Evolutionary conservation across 2,329 filamentous ascomycete genomes (phyloP).

Genomic region (Leptosphaerulina australis): DNA sequence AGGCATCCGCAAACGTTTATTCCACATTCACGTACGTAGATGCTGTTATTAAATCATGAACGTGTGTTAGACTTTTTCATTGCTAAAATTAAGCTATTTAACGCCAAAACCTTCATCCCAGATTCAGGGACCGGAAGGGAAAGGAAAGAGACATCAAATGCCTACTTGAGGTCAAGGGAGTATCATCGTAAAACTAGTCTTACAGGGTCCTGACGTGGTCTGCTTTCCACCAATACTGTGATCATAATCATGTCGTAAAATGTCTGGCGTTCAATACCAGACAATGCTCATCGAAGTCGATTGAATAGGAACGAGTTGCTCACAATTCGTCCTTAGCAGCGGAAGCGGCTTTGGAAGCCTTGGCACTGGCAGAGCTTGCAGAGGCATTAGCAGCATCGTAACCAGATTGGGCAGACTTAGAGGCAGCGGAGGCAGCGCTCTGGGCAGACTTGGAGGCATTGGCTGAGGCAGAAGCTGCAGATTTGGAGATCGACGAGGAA

Average conservation of each 20-base stretch:
- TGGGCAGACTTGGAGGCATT: slow-evolving; percentile 40
- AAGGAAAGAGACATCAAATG: slow-evolving; percentile 23
- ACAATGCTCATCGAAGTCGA: slow-evolving; percentile 22
- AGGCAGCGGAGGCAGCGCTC: slow-evolving; percentile 42
- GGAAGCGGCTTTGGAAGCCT: slow-evolving; percentile 31
- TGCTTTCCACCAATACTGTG: slow-evolving; percentile 27
- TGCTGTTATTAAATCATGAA: too few species aligned
- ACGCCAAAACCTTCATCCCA: slow-evolving; percentile 23
- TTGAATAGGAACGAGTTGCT: slow-evolving; percentile 9
- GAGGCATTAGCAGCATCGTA: slow-evolving; percentile 43
- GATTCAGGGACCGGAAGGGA: slow-evolving; percentile 17
- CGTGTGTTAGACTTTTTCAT: slow-evolving; percentile 24
- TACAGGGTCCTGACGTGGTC: slow-evolving; percentile 28
- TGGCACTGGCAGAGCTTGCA: slow-evolving; percentile 26
- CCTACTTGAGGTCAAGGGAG: slow-evolving; percentile 28
- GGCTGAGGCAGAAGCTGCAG: slow-evolving; percentile 41
- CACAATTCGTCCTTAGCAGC: slow-evolving; percentile 55
- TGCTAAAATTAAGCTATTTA: slow-evolving; percentile 31
- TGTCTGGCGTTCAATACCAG: slow-evolving; percentile 19
- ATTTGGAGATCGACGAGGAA: slow-evolving; percentile 44
- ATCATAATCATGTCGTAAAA: slow-evolving; percentile 34
- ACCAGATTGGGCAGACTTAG: slow-evolving; percentile 42
- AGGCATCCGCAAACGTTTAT: neutral
- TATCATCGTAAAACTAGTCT: slow-evolving; percentile 35
- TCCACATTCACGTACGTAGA: too few species aligned